Base-by-base conservation (phyloP, 2,329 filamentous ascomycete genomes). In the Pseudovirgaria hyperparasitica region DNA sequence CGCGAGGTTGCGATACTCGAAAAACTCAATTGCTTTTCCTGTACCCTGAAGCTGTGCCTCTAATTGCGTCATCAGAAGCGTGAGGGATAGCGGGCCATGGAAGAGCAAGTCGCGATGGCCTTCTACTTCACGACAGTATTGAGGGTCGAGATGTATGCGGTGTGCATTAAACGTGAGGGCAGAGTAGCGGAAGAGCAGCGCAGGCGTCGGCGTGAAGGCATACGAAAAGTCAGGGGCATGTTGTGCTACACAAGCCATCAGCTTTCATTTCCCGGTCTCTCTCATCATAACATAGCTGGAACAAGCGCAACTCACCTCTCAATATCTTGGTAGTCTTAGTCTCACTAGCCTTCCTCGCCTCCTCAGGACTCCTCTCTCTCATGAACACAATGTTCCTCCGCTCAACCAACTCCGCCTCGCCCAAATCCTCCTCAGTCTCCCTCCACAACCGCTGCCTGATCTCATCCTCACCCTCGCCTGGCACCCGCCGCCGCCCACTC, bases 131-230 rank as follows among this genome's bases (percentile, higher is more conserved):
- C 67, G 66, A 27, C 74, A 75, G 54, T 82, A 92, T 22, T 65
- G 46, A 2, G 65, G 67, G 50, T 94, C 81, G 13, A 92, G 65
- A 55, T 98, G 90, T 40, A 98, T 94, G 10, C 69, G 65, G 54
- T 98, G 90, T 2, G 84, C 82, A 53, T 98, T 98, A 62, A 84
- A 86, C 3, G 81, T 87, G 18, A 98, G 69, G 5, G 85, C 85
- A 12, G 80, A 90, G 62, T 87, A 96, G 32, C 86, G 74, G 58
- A 92, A 93, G 28, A 98, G 72, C 4, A 94, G 68, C 4, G 68
- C 61, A 3, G 70, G 62, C 3, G 76, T 75, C 1, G 85, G 82
- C 0, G 57, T 67, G 14, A 93, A 56, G 1, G 59, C 57, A 39
- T 79, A 63, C 11, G 57, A 59, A 40, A 72, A 70, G 24, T 67